Percentiles rank a stretch among this genome's conserved stretches.
phyloP scores from a whole-genome alignment of 2,329 filamentous ascomycete genomes.

The Aspergillus persii region DNA sequence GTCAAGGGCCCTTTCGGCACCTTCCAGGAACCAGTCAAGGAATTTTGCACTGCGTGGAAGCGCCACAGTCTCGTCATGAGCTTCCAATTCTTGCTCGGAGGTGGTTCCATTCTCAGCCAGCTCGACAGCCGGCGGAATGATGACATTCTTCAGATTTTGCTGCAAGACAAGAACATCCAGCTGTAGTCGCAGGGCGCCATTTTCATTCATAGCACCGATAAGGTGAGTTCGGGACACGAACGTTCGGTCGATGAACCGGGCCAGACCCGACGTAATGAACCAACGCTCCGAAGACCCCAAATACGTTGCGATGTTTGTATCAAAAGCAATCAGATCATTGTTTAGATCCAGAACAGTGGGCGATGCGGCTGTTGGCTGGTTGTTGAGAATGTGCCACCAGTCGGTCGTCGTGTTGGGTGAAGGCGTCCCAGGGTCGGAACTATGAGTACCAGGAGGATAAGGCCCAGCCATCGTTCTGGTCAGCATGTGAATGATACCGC shows the following conservation, averaged over 20 bases:
- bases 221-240: slow-evolving; percentile 69
- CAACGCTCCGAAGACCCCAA: slow-evolving; percentile 68
- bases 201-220: slow-evolving; percentile 78
- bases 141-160: slow-evolving; percentile 94
- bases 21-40: slow-evolving; percentile 49
- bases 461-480: slow-evolving; percentile 60
- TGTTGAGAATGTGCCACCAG: slow-evolving; percentile 45
- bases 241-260: slow-evolving; percentile 73
- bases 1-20: slow-evolving; percentile 44
- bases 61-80: slow-evolving; percentile 36
- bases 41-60: slow-evolving; percentile 46
- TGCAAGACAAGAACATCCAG: slow-evolving; percentile 93
- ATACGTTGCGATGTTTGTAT: slow-evolving; percentile 73
- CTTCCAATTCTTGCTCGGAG: slow-evolving; percentile 4
- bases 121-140: slow-evolving; percentile 31
- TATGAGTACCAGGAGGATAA: slow-evolving; percentile 40
- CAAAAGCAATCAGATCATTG: slow-evolving; percentile 78
- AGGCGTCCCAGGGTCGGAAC: slow-evolving; percentile 46
- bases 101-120: slow-evolving; percentile 5
- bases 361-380: slow-evolving; percentile 44
- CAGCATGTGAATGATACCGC: slow-evolving; percentile 79
- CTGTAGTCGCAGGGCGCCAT: slow-evolving; percentile 82
- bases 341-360: slow-evolving; percentile 80
- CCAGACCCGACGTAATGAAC: slow-evolving; percentile 75
- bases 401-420: slow-evolving; percentile 71